Conservation (phyloP, 345 rosid genomes). For the Sisymbrium irio region DNA sequence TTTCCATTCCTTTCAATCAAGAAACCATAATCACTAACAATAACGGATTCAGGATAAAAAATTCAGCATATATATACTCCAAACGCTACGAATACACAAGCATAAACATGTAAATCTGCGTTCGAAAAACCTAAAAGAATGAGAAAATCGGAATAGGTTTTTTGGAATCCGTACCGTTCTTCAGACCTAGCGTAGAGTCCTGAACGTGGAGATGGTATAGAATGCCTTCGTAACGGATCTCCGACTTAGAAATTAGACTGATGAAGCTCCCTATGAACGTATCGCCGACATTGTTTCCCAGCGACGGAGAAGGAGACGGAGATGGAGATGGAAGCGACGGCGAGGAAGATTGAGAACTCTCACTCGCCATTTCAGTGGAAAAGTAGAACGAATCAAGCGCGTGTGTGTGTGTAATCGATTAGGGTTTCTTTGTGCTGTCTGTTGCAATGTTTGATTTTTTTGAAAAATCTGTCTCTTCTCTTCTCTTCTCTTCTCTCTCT, state of each 20-base stretch:
- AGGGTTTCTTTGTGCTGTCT: slow-evolving; percentile 17
- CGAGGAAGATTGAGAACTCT: slow-evolving; percentile 26
- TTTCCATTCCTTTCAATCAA: background rate
- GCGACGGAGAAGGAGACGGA: slow-evolving; percentile 33
- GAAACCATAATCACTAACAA: background rate
- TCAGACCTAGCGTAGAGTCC: slow-evolving; percentile 44
- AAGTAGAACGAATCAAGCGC: slow-evolving; percentile 2
- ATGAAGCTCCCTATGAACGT: slow-evolving; percentile 44
- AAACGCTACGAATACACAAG: background rate
- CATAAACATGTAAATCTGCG: background rate
- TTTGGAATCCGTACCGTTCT: slow-evolving; percentile 39
- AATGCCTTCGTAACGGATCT: slow-evolving; percentile 54
- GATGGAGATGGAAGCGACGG: slow-evolving; percentile 18
- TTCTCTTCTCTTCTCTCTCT: slow-evolving; percentile 1
- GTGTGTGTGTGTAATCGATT: background rate
- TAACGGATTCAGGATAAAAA: background rate
- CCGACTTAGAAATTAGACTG: slow-evolving; percentile 45
- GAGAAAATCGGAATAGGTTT: slow-evolving; percentile 6
- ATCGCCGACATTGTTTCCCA: slow-evolving; percentile 35
- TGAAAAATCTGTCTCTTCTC: background rate
- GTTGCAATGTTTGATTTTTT: slow-evolving; percentile 10
- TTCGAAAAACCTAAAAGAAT: background rate
- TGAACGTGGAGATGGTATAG: slow-evolving; percentile 42
- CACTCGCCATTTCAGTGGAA: slow-evolving; percentile 29
- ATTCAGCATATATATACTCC: background rate